Evolutionary conservation across 352 stramenopile genomes (phyloP), one percentile per base, ranked within the genome.

Genomic region (Pythium angustatum): DNA sequence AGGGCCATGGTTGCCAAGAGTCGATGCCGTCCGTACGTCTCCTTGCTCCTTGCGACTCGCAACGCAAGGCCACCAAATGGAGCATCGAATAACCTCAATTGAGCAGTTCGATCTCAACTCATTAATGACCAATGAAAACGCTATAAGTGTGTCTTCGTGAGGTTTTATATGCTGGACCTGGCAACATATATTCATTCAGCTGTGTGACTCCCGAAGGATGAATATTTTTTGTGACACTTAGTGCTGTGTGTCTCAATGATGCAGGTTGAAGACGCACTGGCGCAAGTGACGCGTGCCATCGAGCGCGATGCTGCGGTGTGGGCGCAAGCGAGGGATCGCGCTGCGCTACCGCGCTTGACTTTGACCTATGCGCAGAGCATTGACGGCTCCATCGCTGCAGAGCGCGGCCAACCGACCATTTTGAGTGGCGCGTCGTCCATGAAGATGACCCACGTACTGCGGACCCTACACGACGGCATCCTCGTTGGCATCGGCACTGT

Each of bases 311-410:
- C 71, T 24, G 55, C 73, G 21, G 60, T 21, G 14, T 76, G 70
- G 75, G 58, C 55, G 21, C 49, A 26, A 2, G 24, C 36, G 34
- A 47, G 36, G n/a, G 49, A 65, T 22, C 54, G 58, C 22, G 21
- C 15, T 36, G 22, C 1, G 9, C 44, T 73, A 43, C 81, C 85
- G 3, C 82, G 86, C 28, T 62, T 96, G 41, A 97, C 89, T 38
- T 67, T 97, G 19, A 95, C 88, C 12, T 97, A 96, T 57, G 90
- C 90, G 40, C 90, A 97, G 60, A 97, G 90, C 58, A 85, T 97
- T 11, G 90, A 97, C 52, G 90, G 90, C 1, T 95, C 80, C 5
- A 84, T 97, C 34, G 60, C 88, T 2, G 79, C 75, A 4, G 59
- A 84, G 54, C 75, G 77, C 76, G 86, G 86, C 31, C 78, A 68